Conservation (phyloP, 2,329 filamentous ascomycete genomes). For the Aureobasidium leucospermi region DNA sequence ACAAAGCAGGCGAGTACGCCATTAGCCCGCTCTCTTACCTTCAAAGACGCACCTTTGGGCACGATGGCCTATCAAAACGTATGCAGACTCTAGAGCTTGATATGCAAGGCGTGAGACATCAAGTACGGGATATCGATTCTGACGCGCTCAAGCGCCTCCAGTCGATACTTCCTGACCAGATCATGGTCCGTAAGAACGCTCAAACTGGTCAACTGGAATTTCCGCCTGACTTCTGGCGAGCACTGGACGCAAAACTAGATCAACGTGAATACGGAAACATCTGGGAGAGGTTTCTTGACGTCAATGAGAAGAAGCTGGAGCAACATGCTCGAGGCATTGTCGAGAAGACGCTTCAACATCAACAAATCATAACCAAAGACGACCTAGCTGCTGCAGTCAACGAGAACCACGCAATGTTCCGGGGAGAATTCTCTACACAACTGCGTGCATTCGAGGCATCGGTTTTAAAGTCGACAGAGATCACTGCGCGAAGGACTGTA, state of each 20-base stretch:
- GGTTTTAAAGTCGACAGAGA: constrained; percentile 6
- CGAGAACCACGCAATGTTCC: constrained; percentile 15
- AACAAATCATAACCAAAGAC: constrained; percentile 17
- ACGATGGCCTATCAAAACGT: not conserved
- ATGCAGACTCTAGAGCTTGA: constrained; percentile 4
- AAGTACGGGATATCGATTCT: constrained; percentile 5
- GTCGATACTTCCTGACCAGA: constrained; percentile 46
- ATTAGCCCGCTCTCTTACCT: constrained; percentile 1
- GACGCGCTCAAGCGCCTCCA: constrained; percentile 32
- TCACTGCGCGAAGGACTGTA: not conserved
- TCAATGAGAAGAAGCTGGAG: constrained; percentile 35
- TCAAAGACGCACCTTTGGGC: not conserved
- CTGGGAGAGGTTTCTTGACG: constrained; percentile 23
- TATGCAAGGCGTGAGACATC: constrained; percentile 1
- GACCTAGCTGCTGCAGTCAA: constrained; percentile 16
- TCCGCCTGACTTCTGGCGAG: constrained; percentile 57
- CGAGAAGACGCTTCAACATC: constrained; percentile 11
- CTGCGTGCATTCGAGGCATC: constrained; percentile 12
- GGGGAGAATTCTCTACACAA: constrained; percentile 13
- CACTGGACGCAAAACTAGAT: constrained; percentile 49
- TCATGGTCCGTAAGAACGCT: constrained; percentile 47
- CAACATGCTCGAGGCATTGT: constrained; percentile 19
- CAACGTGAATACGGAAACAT: constrained; percentile 32
- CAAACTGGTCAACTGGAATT: constrained; percentile 48
- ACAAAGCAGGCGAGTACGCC: constrained; percentile 5